phyloP scores from a whole-genome alignment of 2,329 filamentous ascomycete genomes.

The Fusarium solani-melongenae region DNA sequence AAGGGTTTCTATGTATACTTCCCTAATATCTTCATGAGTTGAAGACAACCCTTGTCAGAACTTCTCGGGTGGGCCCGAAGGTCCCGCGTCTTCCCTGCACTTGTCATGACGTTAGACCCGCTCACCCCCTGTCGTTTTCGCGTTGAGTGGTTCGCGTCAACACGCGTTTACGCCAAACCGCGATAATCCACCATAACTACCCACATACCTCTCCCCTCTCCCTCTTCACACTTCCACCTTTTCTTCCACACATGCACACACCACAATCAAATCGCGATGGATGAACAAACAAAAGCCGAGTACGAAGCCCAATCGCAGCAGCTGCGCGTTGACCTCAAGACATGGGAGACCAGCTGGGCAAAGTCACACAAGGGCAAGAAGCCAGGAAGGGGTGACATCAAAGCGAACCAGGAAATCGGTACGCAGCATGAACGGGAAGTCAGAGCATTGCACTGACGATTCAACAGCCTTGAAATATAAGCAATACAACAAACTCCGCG shows the following conservation, averaged over 20 bases:
- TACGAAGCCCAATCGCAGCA: conserved; percentile 63
- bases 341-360: conserved; percentile 78
- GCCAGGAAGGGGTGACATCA: conserved; percentile 80
- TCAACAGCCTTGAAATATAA: conserved; percentile 77
- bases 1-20: background rate
- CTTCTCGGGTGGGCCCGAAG: conserved; percentile 11
- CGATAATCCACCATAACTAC: conserved; percentile 24
- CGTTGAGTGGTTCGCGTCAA: conserved; percentile 41
- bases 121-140: conserved; percentile 22
- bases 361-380: conserved; percentile 72
- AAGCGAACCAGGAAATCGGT: conserved; percentile 78
- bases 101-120: conserved; percentile 29
- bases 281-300: conserved; percentile 54
- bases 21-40: background rate
- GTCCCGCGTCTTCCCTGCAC: conserved; percentile 20
- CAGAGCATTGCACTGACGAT: background rate
- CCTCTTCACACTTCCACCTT: background rate
- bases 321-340: conserved; percentile 77
- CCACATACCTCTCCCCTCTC: conserved; percentile 1
- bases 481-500: conserved; percentile 75
- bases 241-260: background rate
- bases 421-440: conserved; percentile 38
- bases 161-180: conserved; percentile 34
- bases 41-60: background rate
- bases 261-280: conserved; percentile 52